Conservation (phyloP, 345 rosid genomes). For the Rhodamnia rubescens region DNA sequence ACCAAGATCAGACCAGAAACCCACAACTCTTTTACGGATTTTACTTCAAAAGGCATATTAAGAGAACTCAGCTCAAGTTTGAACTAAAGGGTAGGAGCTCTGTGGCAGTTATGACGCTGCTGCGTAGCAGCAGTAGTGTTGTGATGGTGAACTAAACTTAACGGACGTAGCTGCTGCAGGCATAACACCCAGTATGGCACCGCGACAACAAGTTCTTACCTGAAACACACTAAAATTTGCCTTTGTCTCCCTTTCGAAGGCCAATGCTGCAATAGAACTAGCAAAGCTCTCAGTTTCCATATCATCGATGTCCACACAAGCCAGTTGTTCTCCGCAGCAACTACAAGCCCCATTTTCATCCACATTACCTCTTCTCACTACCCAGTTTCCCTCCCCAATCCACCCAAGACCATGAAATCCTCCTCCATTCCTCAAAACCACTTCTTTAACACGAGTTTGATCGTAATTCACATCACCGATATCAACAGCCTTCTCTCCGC, state of each 20-base stretch:
- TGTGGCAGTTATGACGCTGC: not conserved
- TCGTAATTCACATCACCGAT: conserved; percentile 17
- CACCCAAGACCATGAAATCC: conserved; percentile 97
- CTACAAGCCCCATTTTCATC: conserved; percentile 43
- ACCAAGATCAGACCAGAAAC: not conserved
- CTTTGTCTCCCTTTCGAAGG: conserved; percentile 71
- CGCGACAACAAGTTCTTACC: conserved; percentile 18
- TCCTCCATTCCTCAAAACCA: conserved; percentile 56
- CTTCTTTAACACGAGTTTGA: conserved; percentile 21
- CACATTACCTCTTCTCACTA: conserved; percentile 41
- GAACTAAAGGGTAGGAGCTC: not conserved
- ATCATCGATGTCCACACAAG: conserved; percentile 62
- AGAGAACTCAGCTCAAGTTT: not conserved
- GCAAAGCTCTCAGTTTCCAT: conserved; percentile 59
- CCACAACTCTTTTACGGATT: not conserved
- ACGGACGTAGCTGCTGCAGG: not conserved
- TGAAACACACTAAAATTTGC: conserved; percentile 74
- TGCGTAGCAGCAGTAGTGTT: not conserved
- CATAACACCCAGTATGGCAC: too few species aligned
- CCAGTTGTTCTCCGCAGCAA: conserved; percentile 52
- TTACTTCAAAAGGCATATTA: not conserved
- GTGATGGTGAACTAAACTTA: not conserved
- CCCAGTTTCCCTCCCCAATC: conserved; percentile 74
- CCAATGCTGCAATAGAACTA: conserved; percentile 53
- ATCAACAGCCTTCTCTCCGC: conserved; percentile 19